Base-by-base conservation (phyloP, 192 early-diverging fungal genomes). In the Linnemannia elongata region DNA sequence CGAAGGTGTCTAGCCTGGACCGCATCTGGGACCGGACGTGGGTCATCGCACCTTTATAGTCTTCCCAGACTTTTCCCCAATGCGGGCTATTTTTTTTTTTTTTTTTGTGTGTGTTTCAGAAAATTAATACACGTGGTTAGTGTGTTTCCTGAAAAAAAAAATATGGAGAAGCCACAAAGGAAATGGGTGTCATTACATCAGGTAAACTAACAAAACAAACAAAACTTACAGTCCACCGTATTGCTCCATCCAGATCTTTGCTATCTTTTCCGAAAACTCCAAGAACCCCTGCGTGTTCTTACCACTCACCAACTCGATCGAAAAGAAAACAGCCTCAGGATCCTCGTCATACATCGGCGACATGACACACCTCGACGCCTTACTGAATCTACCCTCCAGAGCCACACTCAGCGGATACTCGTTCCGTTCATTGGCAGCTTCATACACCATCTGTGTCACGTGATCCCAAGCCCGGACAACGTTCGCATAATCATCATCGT, bases 21-120 rank as follows among this genome's bases (percentile, higher is more conserved):
- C 71, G 41, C 71, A 72, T 72, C 71, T 72, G 71, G 41, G 71
- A 72, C 71, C 71, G 71, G 24, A 72, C 71, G 44, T 44, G 71
- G 71, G 71, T 15, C 10, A 72, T 47, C 71, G n/a, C 42, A 45
- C 71, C 71, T 27, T 47, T 24, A 60, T 74, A 44, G 44, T 57
- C 35, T 70, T 82, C 80, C 74, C 74, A 82, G 39, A 49, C 2
- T 38, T 75, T 76, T 47, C 22, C 55, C 80, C 80, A 82, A 74
- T 80, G 72, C 0, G 52, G 60, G 33, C 77, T 78, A 30, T 68
- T 68, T 33, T 68, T 68, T 33, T 42, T n/a, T n/a, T n/a, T n/a
- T n/a, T n/a, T n/a, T n/a, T n/a, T n/a, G n/a, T n/a, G n/a, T n/a
- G 27, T 44, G 39, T 75, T 44, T n/a, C 33, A 42, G 44, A 47